Percentiles rank a stretch among this genome's conserved stretches.
phyloP scores from a whole-genome alignment of 2,329 filamentous ascomycete species.

The Dothistroma septosporum region DNA sequence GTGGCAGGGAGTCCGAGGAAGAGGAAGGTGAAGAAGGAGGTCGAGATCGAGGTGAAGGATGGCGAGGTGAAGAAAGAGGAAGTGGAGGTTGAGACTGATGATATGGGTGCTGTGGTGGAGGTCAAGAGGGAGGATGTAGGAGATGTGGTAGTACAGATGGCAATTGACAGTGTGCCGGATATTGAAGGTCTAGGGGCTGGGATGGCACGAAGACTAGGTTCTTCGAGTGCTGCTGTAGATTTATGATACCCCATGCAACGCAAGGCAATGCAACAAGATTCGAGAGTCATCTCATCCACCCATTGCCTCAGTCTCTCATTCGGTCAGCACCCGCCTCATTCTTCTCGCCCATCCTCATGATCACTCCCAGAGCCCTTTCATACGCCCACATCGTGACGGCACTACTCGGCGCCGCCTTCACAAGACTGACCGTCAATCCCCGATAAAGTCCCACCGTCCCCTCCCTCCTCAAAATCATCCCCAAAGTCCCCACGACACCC shows the following conservation, averaged over 20 bases:
- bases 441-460: constrained; percentile 79
- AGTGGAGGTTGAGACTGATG: constrained; percentile 29
- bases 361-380: constrained; percentile 61
- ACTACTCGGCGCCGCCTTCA: constrained; percentile 92
- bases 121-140: constrained; percentile 28
- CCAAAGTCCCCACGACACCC: constrained; percentile 63
- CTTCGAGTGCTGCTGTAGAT: neutral
- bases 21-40: constrained; percentile 44
- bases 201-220: neutral
- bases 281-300: too few relatives aligned
- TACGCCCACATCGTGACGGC: constrained; percentile 95
- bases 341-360: constrained; percentile 20
- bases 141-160: constrained; percentile 23
- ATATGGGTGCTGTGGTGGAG: constrained; percentile 27
- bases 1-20: constrained; percentile 45
- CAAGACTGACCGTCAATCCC: constrained; percentile 78
- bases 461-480: constrained; percentile 65
- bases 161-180: constrained; percentile 37
- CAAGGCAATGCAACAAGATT: neutral
- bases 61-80: constrained; percentile 25
- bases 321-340: constrained; percentile 23
- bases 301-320: neutral
- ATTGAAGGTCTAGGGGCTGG: constrained; percentile 14
- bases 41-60: constrained; percentile 30
- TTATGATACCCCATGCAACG: neutral